A percentile compares a stretch with the other conserved stretches of the same genome.
Evolutionary conservation across 1,284 basidiomycete genomes (phyloP).

Genomic region (Ustilago vetiveriae): DNA sequence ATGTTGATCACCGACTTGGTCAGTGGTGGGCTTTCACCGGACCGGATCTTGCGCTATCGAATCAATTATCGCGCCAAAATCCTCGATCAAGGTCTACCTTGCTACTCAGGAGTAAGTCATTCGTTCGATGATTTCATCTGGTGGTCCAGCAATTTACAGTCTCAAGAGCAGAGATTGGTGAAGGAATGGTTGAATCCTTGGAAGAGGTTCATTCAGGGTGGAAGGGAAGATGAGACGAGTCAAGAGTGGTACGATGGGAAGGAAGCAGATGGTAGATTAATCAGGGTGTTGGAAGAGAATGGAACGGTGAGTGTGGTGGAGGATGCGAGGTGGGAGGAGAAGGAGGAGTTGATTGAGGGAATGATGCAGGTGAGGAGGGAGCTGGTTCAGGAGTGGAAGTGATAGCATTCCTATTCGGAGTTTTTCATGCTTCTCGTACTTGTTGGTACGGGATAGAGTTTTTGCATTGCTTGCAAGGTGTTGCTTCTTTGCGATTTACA

Average conservation of each 20-base stretch:
- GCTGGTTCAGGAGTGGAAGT: conserved; percentile 12
- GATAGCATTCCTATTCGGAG: too few species aligned
- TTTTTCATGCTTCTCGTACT: too few species aligned
- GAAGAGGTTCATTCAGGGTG: conserved; percentile 18
- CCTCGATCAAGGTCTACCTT: conserved; percentile 9
- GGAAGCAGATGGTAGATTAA: conserved; percentile 2
- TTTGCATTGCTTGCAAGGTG: too few species aligned
- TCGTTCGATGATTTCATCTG: conserved; percentile 43
- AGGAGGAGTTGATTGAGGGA: conserved; percentile 14
- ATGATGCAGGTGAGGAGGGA: conserved; percentile 21
- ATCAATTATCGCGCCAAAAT: conserved; percentile 30
- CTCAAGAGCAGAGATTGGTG: conserved; percentile 2
- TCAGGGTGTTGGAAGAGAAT: conserved; percentile 16
- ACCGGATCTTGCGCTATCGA: conserved; percentile 31
- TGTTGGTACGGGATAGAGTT: too few species aligned
- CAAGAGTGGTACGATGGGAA: conserved; percentile 15
- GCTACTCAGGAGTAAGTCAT: conserved; percentile 39
- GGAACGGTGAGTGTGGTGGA: conserved; percentile 7
- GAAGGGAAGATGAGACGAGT: conserved; percentile 8
- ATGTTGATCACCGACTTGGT: conserved; percentile 35
- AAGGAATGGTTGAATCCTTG: conserved; percentile 25
- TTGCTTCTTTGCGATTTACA: background rate
- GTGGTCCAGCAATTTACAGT: conserved; percentile 21
- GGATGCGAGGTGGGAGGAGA: conserved; percentile 31
- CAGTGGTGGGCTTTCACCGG: conserved; percentile 6